Conservation (phyloP, 2,329 filamentous ascomycete genomes). For the Aspergillus quadricinctus region DNA sequence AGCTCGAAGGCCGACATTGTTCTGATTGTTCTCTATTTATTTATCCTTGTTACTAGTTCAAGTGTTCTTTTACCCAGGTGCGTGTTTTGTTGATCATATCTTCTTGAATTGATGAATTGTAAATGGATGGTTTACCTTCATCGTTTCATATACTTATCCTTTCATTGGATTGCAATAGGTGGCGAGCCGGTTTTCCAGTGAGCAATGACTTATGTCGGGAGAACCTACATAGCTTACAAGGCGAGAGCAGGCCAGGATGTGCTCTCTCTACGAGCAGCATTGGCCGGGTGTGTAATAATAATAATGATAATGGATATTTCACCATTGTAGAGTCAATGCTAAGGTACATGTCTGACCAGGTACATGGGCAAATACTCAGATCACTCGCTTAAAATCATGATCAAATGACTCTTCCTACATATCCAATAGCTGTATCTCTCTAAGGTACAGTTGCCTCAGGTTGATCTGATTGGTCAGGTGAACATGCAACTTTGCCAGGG, state of each 20-base stretch:
- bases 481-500: neutral
- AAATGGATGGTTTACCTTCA: conserved; percentile 1
- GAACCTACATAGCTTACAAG: neutral
- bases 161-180: neutral
- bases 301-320: neutral
- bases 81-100: neutral
- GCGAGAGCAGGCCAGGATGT: neutral
- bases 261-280: neutral
- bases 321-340: neutral
- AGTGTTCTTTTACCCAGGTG: conserved; percentile 2
- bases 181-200: neutral
- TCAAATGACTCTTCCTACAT: neutral
- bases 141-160: neutral
- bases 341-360: neutral
- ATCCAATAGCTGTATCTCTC: neutral
- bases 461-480: neutral
- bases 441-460: neutral
- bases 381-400: too few relatives aligned
- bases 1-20: conserved; percentile 26
- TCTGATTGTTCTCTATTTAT: conserved; percentile 10
- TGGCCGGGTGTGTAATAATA: neutral
- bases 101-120: neutral
- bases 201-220: neutral
- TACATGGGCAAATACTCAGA: neutral
- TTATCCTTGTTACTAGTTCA: conserved; percentile 1